phyloP scores from a whole-genome alignment of 202 grass and related monocot species.

The Eragrostis tef region DNA sequence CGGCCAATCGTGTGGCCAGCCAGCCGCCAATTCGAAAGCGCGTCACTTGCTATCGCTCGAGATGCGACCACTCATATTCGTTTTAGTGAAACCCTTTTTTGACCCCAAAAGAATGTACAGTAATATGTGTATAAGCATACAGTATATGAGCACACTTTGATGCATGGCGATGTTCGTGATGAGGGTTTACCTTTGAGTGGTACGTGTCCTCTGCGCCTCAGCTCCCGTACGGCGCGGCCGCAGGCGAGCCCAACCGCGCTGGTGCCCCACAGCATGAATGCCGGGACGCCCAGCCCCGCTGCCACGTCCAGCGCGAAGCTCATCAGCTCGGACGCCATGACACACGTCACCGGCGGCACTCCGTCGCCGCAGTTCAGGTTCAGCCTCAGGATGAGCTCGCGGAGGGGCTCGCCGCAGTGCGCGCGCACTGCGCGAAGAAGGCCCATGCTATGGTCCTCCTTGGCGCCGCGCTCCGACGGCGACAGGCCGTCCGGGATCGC shows the following conservation, averaged over 20 bases:
- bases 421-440: not conserved
- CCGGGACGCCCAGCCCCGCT: conserved; percentile 17
- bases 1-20: not conserved
- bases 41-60: not conserved
- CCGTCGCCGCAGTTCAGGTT: no score
- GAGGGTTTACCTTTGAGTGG: conserved; percentile 31
- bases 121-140: not conserved
- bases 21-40: not conserved
- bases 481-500: conserved; percentile 34
- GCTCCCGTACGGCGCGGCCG: conserved; percentile 7
- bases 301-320: conserved; percentile 35
- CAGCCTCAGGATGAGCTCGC: conserved; percentile 11
- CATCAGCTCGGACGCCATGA: conserved; percentile 36
- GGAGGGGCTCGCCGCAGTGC: not conserved
- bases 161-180: not conserved
- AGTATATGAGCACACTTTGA: not conserved
- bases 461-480: not conserved
- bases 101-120: not conserved
- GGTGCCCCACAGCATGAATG: conserved; percentile 27
- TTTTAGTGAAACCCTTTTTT: not conserved
- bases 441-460: not conserved
- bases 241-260: conserved; percentile 30
- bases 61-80: conserved; percentile 6
- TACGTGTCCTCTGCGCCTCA: conserved; percentile 32
- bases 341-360: conserved; percentile 37